Conservation (phyloP, 1,284 basidiomycete species). For the Tranzscheliella williamsii region DNA sequence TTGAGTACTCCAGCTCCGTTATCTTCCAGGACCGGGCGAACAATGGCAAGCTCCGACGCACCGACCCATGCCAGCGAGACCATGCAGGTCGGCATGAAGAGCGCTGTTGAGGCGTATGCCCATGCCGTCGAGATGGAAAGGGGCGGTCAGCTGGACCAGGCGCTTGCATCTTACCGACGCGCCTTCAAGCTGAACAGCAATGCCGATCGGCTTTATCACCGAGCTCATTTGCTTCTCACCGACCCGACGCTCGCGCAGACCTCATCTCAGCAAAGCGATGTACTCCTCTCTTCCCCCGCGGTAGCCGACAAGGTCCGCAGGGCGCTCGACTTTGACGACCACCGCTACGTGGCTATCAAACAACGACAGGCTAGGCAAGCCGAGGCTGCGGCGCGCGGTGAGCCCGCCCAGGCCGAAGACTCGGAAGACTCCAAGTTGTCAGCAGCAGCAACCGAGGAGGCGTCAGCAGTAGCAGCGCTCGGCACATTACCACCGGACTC, state of each 20-base stretch:
- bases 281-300: conserved; percentile 26
- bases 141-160: conserved; percentile 41
- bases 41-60: conserved; percentile 16
- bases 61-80: conserved; percentile 17
- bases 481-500: too few species aligned
- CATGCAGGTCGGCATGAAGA: conserved; percentile 26
- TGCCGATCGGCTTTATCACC: conserved; percentile 47
- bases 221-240: conserved; percentile 40
- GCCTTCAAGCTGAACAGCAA: conserved; percentile 48
- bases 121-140: conserved; percentile 48
- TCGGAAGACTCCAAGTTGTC: neutral
- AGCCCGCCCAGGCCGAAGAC: conserved; percentile 1
- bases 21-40: conserved; percentile 3
- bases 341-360: conserved; percentile 38
- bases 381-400: conserved; percentile 18
- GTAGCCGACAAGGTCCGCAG: conserved; percentile 43
- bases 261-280: conserved; percentile 22
- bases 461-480: too few species aligned
- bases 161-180: conserved; percentile 39
- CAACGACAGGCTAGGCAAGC: conserved; percentile 20
- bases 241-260: conserved; percentile 17
- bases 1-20: neutral
- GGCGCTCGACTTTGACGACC: conserved; percentile 44
- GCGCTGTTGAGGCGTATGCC: conserved; percentile 42
- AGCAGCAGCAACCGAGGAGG: neutral